Evolutionary conservation across 257 asterid species (phyloP), one percentile per base, ranked within the genome.

Genomic region (Petrea volubilis): DNA sequence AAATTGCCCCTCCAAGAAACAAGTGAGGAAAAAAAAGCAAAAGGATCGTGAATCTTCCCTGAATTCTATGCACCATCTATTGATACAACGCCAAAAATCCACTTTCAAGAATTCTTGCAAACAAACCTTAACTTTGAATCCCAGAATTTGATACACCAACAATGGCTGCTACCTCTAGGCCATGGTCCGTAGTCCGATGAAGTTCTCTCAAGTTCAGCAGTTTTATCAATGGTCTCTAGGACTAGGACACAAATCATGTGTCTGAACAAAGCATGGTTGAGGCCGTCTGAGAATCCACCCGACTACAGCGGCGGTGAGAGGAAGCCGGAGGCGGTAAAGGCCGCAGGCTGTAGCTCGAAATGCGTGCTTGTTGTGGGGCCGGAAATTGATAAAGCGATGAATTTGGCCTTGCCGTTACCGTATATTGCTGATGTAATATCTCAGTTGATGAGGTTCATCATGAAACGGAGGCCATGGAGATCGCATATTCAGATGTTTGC

Each of bases 101-200:
- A 33, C 6, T 57, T 14, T 57, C 63, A 10, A 4, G 1, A 23
- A n/a, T 15, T 20, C 7, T 24, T 53, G 13, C 40, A 4, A 6
- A 38, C 36, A 38, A 3, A 5, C n/a, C 13, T 29, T n/a, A n/a
- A n/a, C n/a, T n/a, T n/a, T n/a, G 40, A 15, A 57, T 29, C 17
- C 8, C 10, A 59, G 29, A 27, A 25, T 41, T 14, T 6, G 24
- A 27, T n/a, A 25, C 61, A 51, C 51, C 41, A 72, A 47, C 71
- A 75, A 88, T 88, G 97, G 90, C 88, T 28, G 65, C 80, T 66
- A 24, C 87, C 85, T 20, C 55, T 59, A 20, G 64, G 70, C 38
- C 40, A 60, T 14, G 44, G 52, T 11, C 72, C 13, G 23, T 50
- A 68, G n/a, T n/a, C n/a, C 44, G 1, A 63, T 27, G 73, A 74